These are phyloP conservation scores for Yamadazyma sp. DNA, from an alignment of 805 yeast genomes.

Conservation along the genomic window DNA sequence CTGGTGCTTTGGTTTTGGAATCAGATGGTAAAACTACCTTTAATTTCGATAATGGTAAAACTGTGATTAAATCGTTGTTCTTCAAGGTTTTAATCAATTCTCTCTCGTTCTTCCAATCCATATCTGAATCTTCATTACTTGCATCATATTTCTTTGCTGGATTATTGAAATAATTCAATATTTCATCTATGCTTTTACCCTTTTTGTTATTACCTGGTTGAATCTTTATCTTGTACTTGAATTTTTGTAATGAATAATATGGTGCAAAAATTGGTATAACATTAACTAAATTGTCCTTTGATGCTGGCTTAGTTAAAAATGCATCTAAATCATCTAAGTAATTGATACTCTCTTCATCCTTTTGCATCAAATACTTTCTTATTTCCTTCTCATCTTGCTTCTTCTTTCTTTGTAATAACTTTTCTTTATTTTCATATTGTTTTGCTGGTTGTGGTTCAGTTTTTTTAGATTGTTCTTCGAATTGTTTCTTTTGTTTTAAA, in stretches of 20 bases:
- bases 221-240: conserved; percentile 77
- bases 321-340: conserved; percentile 45
- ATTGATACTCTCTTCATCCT: conserved; percentile 24
- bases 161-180: conserved; percentile 51
- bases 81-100: conserved; percentile 54
- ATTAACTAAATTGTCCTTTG: conserved; percentile 53
- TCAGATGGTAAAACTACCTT: conserved; percentile 54
- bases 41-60: conserved; percentile 69
- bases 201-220: conserved; percentile 80
- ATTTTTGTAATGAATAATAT: conserved; percentile 74
- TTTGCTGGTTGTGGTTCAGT: conserved; percentile 13
- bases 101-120: conserved; percentile 72
- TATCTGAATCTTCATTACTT: conserved; percentile 43
- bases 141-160: conserved; percentile 41
- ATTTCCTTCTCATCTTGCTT: conserved; percentile 44
- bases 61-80: conserved; percentile 63
- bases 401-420: conserved; percentile 41
- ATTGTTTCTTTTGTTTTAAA: conserved; percentile 48
- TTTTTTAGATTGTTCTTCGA: conserved; percentile 18
- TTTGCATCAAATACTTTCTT: conserved; percentile 38
- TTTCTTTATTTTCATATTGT: conserved; percentile 19
- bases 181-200: conserved; percentile 79
- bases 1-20: not conserved
- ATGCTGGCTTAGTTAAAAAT: conserved; percentile 42
- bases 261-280: conserved; percentile 91